These are phyloP conservation scores for Aureobasidium sp. DNA, from an alignment of 2,329 filamentous ascomycete species.

Conservation along the genomic window DNA sequence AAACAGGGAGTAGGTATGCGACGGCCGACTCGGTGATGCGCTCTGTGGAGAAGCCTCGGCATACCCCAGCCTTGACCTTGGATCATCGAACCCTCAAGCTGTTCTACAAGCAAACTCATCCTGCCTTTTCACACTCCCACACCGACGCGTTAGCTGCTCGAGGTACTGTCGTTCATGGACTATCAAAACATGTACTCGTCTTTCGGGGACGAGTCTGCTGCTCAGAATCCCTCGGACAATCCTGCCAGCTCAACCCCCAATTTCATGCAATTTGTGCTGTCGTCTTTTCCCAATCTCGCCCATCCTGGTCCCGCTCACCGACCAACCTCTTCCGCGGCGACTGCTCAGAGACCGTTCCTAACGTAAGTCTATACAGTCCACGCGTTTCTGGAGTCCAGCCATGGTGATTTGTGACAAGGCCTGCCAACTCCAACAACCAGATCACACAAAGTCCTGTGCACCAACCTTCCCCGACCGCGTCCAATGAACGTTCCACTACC, in stretches of 20 bases:
- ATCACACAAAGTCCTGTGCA: conserved; percentile 4
- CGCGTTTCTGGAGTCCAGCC: background rate
- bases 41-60: conserved; percentile 9
- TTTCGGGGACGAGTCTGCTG: conserved; percentile 1
- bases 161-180: conserved; percentile 1
- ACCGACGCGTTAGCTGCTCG: conserved; percentile 4
- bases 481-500: conserved; percentile 1
- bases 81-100: background rate
- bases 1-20: background rate
- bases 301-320: background rate
- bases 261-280: conserved; percentile 11
- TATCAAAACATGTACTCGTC: conserved; percentile 11
- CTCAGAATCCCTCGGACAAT: conserved; percentile 2
- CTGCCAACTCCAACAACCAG: conserved; percentile 9
- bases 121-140: background rate
- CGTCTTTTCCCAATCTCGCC: conserved; percentile 1
- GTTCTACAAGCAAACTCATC: conserved; percentile 1
- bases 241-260: conserved; percentile 7
- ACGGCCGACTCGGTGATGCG: background rate
- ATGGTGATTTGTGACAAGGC: background rate
- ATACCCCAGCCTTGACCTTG: background rate
- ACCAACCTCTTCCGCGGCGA: background rate
- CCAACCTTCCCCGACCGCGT: conserved; percentile 1
- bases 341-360: conserved; percentile 9
- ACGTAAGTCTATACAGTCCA: conserved; percentile 8